Evolutionary conservation across 192 early-diverging fungal species (phyloP), one percentile per base, ranked within the genome.

Genomic region (Coemansia sp.): DNA sequence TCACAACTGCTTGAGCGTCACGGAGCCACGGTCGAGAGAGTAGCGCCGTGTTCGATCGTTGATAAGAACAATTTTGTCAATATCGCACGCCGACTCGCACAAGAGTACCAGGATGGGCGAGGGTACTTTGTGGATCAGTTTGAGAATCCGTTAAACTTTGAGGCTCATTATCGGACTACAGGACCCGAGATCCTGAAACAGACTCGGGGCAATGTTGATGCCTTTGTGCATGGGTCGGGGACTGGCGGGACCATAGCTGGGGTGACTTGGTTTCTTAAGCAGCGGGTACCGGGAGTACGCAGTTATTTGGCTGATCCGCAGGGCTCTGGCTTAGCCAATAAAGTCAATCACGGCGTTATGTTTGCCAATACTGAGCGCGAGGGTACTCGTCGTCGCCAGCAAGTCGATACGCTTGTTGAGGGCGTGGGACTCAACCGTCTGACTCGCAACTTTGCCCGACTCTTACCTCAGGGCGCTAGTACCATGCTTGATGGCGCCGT

Each of bases 341-440:
- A 93, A 65, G 90, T 99, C 76, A 93, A 94, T 72, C 91, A 94
- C 78, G 91, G 91, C 54, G 88, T 96, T 71, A 91, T 99, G 93
- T 99, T 95, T 82, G 85, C 94, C 5, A 86, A 88, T 1, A 89
- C 86, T 2, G 96, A 99, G 73, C 87, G 89, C 41, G 97, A 99
- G 73, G 97, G 97, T 10, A 92, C 88, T 8, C 79, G 97, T 29
- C 86, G 87, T 54, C 90, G 97, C 9, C 96, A 99, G 79, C 97
- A 99, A 74, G 93, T 98, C n/a, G 97, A 99, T 72, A 93, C 97
- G 34, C 88, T 99, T 29, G 94, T 99, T 0, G 97, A 99, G 82
- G 97, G 97, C 6, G 89, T 99, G 9, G 97, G 97, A 1, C 91
- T 98, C 68, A 99, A 98, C 80, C 89, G 97, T 13, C 66, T 97